Evolutionary conservation across 208 protist genomes (phyloP), one percentile per base, ranked within the genome.

Genomic region (Histomonas meleagridis): DNA sequence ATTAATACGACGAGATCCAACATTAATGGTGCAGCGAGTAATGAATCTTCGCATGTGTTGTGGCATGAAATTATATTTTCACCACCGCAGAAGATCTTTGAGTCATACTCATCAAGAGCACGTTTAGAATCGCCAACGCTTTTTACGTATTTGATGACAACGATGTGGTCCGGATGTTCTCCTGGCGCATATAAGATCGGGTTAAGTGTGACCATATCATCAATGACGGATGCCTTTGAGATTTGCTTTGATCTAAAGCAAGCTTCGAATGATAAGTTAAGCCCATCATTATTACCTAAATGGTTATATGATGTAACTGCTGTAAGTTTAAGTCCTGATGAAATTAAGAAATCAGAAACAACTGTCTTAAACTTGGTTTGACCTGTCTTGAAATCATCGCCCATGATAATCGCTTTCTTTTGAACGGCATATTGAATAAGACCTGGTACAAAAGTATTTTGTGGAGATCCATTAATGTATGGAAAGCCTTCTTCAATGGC

Each of bases 291-390:
- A 96, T 99, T 99, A 90, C 98, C 98, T 46, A 99, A 95, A 95
- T 99, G 98, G 94, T 98, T 98, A 95, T 98, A 98, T 1, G 94
- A 96, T 23, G 95, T 95, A 93, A 98, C 97, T 38, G 96, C 95
- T 21, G 92, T 91, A 35, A 95, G 94, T 93, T 98, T 97, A 90
- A 98, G 96, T 92, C 97, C 98, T 32, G 98, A 97, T 48, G 92
- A 93, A 57, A 99, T 96, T 91, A 99, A 96, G 94, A 98, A 99
- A 94, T 99, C 97, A 46, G 98, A 96, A 78, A 99, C 93, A 2
- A 98, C 97, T 43, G 96, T 98, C 95, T 99, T 99, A 93, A 99
- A 97, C 94, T 99, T 99, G n/a, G 98, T 99, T 95, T 99, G 98
- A 60, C 98, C 98, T 62, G 96, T 97, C 95, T 99, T 99, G 96